Percentiles rank a stretch among this genome's conserved stretches.
These are phyloP conservation scores for Teratosphaeria destructans DNA, from an alignment of 2,329 filamentous ascomycete species.

Conservation along the genomic window DNA sequence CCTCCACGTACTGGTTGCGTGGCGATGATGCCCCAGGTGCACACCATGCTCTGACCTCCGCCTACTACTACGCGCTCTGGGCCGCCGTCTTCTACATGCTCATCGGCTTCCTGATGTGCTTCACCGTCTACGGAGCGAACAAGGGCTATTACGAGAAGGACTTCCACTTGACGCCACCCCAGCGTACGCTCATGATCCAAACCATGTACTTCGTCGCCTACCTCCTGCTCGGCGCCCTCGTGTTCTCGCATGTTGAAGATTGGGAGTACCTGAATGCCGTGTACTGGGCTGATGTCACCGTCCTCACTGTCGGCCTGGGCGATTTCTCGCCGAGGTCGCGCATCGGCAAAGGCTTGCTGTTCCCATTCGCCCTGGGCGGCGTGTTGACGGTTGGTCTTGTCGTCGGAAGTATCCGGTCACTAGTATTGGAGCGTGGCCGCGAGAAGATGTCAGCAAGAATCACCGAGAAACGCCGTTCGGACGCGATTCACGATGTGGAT, in stretches of 20 bases:
- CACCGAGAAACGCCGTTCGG: slow-evolving; percentile 38
- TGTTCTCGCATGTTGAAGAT: slow-evolving; percentile 39
- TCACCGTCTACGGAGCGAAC: slow-evolving; percentile 47
- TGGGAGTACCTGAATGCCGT: slow-evolving; percentile 46
- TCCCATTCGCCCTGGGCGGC: slow-evolving; percentile 46
- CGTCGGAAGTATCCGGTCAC: slow-evolving; percentile 41
- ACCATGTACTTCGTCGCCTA: slow-evolving; percentile 42
- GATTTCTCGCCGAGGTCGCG: slow-evolving; percentile 40
- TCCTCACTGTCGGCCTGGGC: slow-evolving; percentile 46
- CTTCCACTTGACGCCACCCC: slow-evolving; percentile 46
- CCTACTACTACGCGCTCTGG: slow-evolving; percentile 51
- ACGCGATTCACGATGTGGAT: slow-evolving; percentile 30
- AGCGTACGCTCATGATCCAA: slow-evolving; percentile 46
- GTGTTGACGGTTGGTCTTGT: slow-evolving; percentile 47
- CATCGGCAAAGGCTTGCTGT: slow-evolving; percentile 40
- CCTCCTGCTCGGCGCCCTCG: slow-evolving; percentile 36
- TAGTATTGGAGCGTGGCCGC: slow-evolving; percentile 42
- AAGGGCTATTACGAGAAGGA: slow-evolving; percentile 44
- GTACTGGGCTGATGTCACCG: slow-evolving; percentile 47
- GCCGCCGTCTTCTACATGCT: slow-evolving; percentile 48
- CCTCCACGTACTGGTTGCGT: slow-evolving; percentile 33
- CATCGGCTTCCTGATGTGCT: slow-evolving; percentile 43
- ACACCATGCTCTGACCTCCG: slow-evolving; percentile 41
- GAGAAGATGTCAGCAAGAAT: slow-evolving; percentile 41
- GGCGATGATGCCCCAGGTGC: slow-evolving; percentile 20